Evolutionary conservation across 1,139 yeast genomes (phyloP).

Genomic region (Geotrichum cucujoidarum): DNA sequence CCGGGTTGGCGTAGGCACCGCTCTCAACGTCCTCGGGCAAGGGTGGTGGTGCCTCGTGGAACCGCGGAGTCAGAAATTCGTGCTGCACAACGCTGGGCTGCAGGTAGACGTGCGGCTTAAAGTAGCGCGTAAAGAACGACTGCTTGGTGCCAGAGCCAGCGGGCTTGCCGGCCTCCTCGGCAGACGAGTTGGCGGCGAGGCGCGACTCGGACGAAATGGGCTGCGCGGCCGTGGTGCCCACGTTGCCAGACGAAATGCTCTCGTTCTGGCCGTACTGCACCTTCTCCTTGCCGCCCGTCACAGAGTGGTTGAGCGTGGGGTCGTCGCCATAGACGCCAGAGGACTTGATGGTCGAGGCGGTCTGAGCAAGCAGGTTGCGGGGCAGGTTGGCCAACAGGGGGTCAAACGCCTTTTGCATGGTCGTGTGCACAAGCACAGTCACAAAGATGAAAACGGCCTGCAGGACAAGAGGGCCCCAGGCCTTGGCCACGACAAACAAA

Average conservation of each 20-base stretch:
- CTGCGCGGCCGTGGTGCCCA: slow-evolving; percentile 5
- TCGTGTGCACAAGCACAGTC: slow-evolving; percentile 63
- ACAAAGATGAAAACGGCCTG: slow-evolving; percentile 60
- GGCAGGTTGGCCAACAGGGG: slow-evolving; percentile 66
- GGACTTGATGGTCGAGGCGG: slow-evolving; percentile 4
- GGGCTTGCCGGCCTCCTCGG: not conserved
- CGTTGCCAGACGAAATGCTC: slow-evolving; percentile 13
- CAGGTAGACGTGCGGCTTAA: slow-evolving; percentile 58
- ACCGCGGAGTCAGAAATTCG: slow-evolving; percentile 42
- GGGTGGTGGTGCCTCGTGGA: slow-evolving; percentile 35
- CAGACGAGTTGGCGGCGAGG: not conserved
- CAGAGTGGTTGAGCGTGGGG: not conserved
- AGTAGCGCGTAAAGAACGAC: slow-evolving; percentile 27
- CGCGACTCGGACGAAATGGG: slow-evolving; percentile 10
- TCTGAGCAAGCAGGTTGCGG: slow-evolving; percentile 37
- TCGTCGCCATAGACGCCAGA: slow-evolving; percentile 9
- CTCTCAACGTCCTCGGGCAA: slow-evolving; percentile 38
- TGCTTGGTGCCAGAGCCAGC: not conserved
- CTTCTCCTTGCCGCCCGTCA: slow-evolving; percentile 2
- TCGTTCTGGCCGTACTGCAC: slow-evolving; percentile 7
- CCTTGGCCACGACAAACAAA: slow-evolving; percentile 81
- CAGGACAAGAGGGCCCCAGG: slow-evolving; percentile 89
- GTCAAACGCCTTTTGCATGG: slow-evolving; percentile 58
- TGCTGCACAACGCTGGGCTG: slow-evolving; percentile 31
- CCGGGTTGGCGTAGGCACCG: slow-evolving; percentile 71